Evolutionary conservation across 768 basidiomycete genomes (phyloP), one percentile per base, ranked within the genome.

Genomic region (Pulveroboletus sp.): DNA sequence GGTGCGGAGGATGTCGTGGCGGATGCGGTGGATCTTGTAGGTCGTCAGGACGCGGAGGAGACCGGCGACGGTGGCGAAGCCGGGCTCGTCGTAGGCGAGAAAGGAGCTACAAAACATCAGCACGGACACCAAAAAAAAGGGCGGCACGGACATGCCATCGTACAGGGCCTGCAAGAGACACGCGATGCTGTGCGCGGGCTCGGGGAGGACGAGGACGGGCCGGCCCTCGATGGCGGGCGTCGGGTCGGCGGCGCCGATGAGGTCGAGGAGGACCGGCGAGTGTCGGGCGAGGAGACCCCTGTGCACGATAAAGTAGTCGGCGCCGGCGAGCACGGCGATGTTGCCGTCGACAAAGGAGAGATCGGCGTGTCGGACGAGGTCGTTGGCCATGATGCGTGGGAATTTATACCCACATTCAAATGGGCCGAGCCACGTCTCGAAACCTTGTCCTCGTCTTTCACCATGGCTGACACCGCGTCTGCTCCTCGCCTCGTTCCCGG

Each of bases 311-410:
- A 90, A 90, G 59, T 85, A 87, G 46, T 69, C 70, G 2, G 68
- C 58, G 6, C 72, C 79, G 42, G 82, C 72, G 40, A 84, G 73
- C 25, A 90, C 63, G 14, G 79, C 84, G 36, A 89, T 64, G 57
- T 87, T 88, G 17, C 84, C 87, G 60, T 89, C 87, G 27, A 71
- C 69, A 53, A 90, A 87, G 61, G 71, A 83, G 16, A 88, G 69
- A 39, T 77, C 74, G 16, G 71, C 71, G 59, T 83, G 78, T 50
- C 75, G 69, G 47, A 58, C 67, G 14, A 68, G 73, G 41, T 24
- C 34, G 40, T 24, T 37, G 40, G 52, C 19, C 58, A 63, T 63
- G 14, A 45, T 4, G 21, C 61, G 61, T 62, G 61, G 47, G 61
- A 62, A 61, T 14, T n/a, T n/a, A n/a, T n/a, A n/a, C n/a, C n/a